phyloP scores from a whole-genome alignment of 2,329 filamentous ascomycete species.

The Graphilbum ipis-grandicollis region DNA sequence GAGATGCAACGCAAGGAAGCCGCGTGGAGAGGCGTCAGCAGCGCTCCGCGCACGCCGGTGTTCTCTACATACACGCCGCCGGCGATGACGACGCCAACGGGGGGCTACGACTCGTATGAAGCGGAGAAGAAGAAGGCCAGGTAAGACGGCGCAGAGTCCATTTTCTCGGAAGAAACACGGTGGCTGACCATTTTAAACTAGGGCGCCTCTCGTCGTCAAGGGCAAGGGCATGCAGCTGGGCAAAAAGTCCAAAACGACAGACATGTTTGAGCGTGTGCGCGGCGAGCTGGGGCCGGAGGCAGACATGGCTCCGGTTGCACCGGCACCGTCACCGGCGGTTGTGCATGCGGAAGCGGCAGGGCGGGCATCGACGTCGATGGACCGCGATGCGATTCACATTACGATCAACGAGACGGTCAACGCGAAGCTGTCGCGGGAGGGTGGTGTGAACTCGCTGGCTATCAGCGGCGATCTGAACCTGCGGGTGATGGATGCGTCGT shows the following conservation, averaged over 20 bases:
- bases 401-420: constrained; percentile 81
- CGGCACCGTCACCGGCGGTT: constrained; percentile 24
- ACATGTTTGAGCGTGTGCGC: constrained; percentile 92
- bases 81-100: constrained; percentile 50
- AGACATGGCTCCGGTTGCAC: constrained; percentile 57
- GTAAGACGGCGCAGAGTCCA: constrained; percentile 26
- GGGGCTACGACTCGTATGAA: constrained; percentile 87
- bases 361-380: constrained; percentile 47
- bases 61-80: constrained; percentile 76
- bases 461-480: constrained; percentile 87
- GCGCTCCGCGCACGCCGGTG: constrained; percentile 53
- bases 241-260: constrained; percentile 95
- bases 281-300: constrained; percentile 78
- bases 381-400: constrained; percentile 75
- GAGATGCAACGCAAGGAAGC: constrained; percentile 98
- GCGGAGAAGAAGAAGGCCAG: constrained; percentile 96
- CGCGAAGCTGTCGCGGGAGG: constrained; percentile 77
- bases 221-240: constrained; percentile 98
- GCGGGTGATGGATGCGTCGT: constrained; percentile 69
- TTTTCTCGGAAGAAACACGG: neutral
- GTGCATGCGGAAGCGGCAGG: neutral
- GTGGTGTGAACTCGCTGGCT: constrained; percentile 67
- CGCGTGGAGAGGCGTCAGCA: constrained; percentile 43
- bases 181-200: neutral
- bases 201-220: constrained; percentile 40